These are phyloP conservation scores for Danielia reshetovae DNA, from an alignment of 805 yeast species.

Conservation along the genomic window DNA sequence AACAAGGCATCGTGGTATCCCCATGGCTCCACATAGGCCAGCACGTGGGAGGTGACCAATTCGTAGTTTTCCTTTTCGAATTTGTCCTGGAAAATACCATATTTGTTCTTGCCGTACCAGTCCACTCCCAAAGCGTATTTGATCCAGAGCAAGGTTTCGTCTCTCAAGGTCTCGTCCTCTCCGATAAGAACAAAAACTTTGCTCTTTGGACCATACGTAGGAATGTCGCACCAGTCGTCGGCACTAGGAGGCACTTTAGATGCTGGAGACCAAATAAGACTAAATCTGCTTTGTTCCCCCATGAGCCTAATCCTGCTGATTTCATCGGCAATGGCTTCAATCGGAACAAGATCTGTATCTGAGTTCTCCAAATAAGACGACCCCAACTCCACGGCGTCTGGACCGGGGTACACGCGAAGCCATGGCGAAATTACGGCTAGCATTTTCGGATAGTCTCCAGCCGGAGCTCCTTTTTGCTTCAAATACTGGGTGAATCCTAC, in stretches of 20 bases:
- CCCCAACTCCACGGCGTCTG: constrained; percentile 18
- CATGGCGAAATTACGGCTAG: constrained; percentile 30
- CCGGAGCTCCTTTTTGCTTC: constrained; percentile 7
- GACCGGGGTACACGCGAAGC: constrained; percentile 22
- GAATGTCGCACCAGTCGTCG: constrained; percentile 26
- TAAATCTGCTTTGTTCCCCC: neutral
- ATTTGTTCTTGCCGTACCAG: too few species aligned
- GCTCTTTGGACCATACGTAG: constrained; percentile 20
- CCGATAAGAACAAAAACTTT: constrained; percentile 26
- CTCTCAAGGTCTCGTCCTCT: constrained; percentile 36
- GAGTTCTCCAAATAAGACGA: constrained; percentile 24
- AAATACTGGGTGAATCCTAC: constrained; percentile 25
- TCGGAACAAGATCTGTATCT: neutral
- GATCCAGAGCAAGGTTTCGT: constrained; percentile 29
- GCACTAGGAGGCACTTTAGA: constrained; percentile 10
- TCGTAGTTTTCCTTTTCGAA: neutral
- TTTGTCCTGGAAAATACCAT: neutral
- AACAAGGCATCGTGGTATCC: constrained; percentile 32
- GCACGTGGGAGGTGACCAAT: neutral
- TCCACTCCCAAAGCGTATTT: constrained; percentile 19
- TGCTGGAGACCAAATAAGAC: constrained; percentile 17
- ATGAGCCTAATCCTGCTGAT: neutral
- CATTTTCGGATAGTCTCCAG: constrained; percentile 17
- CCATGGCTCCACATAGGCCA: constrained; percentile 26
- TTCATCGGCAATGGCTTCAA: neutral